Evolutionary conservation across 2,329 filamentous ascomycete species (phyloP).

Genomic region (Xylaria sp.): DNA sequence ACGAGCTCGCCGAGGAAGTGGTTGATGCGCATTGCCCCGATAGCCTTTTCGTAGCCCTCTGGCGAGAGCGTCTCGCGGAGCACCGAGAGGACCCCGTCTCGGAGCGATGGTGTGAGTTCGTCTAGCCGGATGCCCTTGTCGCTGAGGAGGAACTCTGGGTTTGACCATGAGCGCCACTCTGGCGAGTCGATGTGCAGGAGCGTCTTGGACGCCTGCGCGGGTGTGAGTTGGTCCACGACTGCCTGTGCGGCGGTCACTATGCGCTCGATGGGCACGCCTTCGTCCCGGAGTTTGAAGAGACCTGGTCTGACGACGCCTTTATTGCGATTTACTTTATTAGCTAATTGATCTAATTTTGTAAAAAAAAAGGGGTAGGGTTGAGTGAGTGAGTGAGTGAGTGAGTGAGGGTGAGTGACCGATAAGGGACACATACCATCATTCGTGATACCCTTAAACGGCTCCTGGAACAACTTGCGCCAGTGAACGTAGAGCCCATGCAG

Average conservation of each 20-base stretch:
- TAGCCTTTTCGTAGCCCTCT: conserved; percentile 77
- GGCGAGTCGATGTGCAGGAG: conserved; percentile 74
- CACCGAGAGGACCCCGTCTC: conserved; percentile 64
- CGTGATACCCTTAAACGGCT: conserved; percentile 78
- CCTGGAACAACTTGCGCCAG: conserved; percentile 68
- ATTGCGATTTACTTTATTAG: neutral
- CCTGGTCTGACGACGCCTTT: conserved; percentile 62
- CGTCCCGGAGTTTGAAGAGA: conserved; percentile 71
- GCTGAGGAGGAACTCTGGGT: conserved; percentile 78
- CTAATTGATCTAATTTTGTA: neutral
- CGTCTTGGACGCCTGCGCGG: conserved; percentile 61
- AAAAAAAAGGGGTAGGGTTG: neutral
- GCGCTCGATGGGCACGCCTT: conserved; percentile 67
- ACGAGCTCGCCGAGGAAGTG: conserved; percentile 78
- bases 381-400: too few species aligned
- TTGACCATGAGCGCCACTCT: conserved; percentile 77
- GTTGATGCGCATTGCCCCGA: conserved; percentile 78
- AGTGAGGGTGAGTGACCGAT: too few species aligned
- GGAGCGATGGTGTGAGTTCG: conserved; percentile 59
- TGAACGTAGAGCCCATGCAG: conserved; percentile 69
- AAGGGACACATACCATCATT: conserved; percentile 64
- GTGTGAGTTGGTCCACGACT: conserved; percentile 60
- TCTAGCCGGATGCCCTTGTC: conserved; percentile 78
- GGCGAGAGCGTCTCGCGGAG: conserved; percentile 70
- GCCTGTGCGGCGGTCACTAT: conserved; percentile 65